These are phyloP conservation scores for Cutaneotrichosporon spelunceum DNA, from an alignment of 1,284 basidiomycete species.

Conservation along the genomic window DNA sequence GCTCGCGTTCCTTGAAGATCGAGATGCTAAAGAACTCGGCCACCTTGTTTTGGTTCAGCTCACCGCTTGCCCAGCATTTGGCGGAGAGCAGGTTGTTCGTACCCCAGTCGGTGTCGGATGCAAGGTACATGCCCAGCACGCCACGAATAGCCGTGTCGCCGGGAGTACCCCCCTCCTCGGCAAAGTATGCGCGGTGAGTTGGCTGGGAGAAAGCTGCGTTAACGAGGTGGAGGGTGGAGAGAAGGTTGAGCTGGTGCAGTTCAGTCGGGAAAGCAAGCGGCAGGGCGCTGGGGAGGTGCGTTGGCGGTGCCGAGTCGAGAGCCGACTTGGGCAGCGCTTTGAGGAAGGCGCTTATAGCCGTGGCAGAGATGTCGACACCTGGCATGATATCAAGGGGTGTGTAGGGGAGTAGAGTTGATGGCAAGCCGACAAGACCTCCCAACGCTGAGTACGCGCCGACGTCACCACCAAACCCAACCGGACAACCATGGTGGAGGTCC, in stretches of 20 bases:
- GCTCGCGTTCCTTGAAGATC: slow-evolving; percentile 34
- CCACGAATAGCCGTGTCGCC: slow-evolving; percentile 33
- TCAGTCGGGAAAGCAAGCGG: slow-evolving; percentile 38
- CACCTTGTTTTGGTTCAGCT: slow-evolving; percentile 25
- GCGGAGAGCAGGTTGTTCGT: slow-evolving; percentile 25
- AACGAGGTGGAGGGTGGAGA: slow-evolving; percentile 32
- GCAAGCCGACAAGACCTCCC: background rate
- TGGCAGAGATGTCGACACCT: slow-evolving; percentile 14
- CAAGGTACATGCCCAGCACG: slow-evolving; percentile 35
- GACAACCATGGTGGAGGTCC: background rate
- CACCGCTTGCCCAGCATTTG: slow-evolving; percentile 25
- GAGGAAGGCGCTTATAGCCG: slow-evolving; percentile 20
- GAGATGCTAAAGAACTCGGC: slow-evolving; percentile 35
- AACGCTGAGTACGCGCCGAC: background rate
- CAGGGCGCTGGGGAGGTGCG: slow-evolving; percentile 33
- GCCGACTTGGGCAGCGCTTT: slow-evolving; percentile 13
- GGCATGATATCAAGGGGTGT: slow-evolving; percentile 6
- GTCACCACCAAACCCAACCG: background rate
- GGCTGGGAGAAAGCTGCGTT: slow-evolving; percentile 24
- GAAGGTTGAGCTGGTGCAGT: slow-evolving; percentile 36
- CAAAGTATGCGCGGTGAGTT: slow-evolving; percentile 26
- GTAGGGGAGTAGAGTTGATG: background rate
- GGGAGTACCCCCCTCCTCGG: slow-evolving; percentile 17
- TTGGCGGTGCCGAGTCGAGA: slow-evolving; percentile 21
- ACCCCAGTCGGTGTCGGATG: slow-evolving; percentile 30